Base-by-base conservation (phyloP, 1,284 basidiomycete genomes). In the Trametes pubescens region DNA sequence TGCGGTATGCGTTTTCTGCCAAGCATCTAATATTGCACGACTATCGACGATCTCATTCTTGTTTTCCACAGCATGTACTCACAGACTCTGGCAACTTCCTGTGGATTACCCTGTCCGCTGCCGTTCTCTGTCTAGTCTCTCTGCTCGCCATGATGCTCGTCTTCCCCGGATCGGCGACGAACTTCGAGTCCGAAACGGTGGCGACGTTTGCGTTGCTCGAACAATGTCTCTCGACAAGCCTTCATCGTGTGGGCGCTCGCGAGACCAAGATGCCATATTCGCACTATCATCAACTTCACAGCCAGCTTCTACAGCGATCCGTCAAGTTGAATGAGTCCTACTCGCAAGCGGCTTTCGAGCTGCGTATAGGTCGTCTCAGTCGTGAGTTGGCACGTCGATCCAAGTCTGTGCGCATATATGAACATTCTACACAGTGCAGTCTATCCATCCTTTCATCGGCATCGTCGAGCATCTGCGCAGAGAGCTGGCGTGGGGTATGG, bases 401-500 rank as follows among this genome's bases (percentile, higher is more conserved):
- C 47, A 48, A 47, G 22, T 22, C 14, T 10, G 9, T 10, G 13
- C 24, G 11, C 47, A 48, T 3, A n/a, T 43, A 16, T 43, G 40
- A 43, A 43, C 40, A 7, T n/a, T 43, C 16, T 18, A 3, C 40
- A 43, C 65, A 84, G 83, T 84, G 9, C 79, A 81, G 61, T 77
- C 78, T 11, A 77, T 84, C 18, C 80, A 81, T 51, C 82, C 82
- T 3, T 74, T 84, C 35, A 78, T 84, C 24, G 76, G 76, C 16
- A 80, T 75, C 18, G 72, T 78, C 7, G 79, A 84, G 69, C 82
- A 84, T 64, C 66, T 83, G 10, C 77, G 84, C 16, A 77, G 82
- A 34, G 82, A 83, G 62, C 70, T 85, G 9, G 79, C 81, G 2
- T 82, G 82, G 80, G 82, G 82, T 37, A 77, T 80, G 71, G 70